Evolutionary conservation across 768 basidiomycete genomes (phyloP).

Genomic region (Rhizopogon sp.): DNA sequence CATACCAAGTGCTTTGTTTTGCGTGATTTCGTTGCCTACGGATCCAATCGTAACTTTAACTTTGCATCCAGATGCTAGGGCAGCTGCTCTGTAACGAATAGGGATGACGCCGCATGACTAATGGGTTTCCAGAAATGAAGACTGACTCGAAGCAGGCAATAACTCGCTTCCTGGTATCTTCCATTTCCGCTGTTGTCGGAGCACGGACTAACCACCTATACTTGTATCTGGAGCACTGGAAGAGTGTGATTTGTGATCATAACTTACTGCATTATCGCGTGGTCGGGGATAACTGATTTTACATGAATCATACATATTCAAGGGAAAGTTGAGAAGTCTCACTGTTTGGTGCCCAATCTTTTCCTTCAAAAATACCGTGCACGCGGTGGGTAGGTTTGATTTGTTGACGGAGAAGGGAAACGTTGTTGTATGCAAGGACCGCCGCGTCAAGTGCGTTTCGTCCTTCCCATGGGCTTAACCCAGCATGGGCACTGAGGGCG

Average conservation of each 20-base stretch:
- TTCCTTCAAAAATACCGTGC: conserved; percentile 71
- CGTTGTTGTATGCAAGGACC: conserved; percentile 68
- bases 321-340: conserved; percentile 9
- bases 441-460: conserved; percentile 77
- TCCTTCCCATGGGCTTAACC: conserved; percentile 74
- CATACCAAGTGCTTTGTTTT: conserved; percentile 56
- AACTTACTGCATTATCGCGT: conserved; percentile 59
- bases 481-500: conserved; percentile 55
- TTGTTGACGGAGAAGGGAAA: conserved; percentile 79
- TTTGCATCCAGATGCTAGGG: conserved; percentile 55
- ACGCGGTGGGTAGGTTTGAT: conserved; percentile 66
- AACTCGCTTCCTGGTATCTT: conserved; percentile 50
- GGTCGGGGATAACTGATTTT: conserved; percentile 66
- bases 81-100: conserved; percentile 43
- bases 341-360: conserved; percentile 69
- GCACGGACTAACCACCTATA: conserved; percentile 65
- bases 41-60: conserved; percentile 32
- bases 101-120: not conserved
- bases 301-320: not conserved
- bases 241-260: not conserved
- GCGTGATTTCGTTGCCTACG: conserved; percentile 48
- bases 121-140: not conserved
- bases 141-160: conserved; percentile 62
- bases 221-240: not conserved
- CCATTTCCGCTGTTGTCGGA: conserved; percentile 51